Conservation (phyloP, 495 filamentous ascomycete species). For the Penicillium riverlandense region DNA sequence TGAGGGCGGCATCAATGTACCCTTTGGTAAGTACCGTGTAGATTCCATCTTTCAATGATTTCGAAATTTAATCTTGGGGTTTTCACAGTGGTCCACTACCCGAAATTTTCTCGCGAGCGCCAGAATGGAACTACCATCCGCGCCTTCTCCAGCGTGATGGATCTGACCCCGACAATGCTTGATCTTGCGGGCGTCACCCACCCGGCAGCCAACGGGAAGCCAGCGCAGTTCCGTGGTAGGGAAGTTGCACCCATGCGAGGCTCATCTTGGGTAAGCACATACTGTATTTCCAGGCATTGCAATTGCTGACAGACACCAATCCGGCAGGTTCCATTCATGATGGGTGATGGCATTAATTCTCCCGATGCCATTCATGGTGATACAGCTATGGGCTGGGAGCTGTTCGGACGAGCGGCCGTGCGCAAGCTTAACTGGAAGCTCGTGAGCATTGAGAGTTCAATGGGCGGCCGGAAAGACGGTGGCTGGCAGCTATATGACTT, state of each 20-base stretch:
- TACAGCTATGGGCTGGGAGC: slow-evolving; percentile 15
- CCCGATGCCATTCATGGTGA: slow-evolving; percentile 14
- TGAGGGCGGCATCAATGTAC: no score
- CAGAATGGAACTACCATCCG: slow-evolving; percentile 14
- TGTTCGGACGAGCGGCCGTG: slow-evolving; percentile 12
- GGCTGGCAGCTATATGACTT: slow-evolving; percentile 21
- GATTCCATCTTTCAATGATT: no score
- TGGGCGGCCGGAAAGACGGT: slow-evolving; percentile 4
- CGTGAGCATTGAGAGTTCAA: slow-evolving; percentile 10
- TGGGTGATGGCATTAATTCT: neutral
- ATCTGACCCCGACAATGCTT: slow-evolving; percentile 41
- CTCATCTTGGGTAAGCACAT: slow-evolving; percentile 6
- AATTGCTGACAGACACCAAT: no score
- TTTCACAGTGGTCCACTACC: no score
- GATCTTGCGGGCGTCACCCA: slow-evolving; percentile 44
- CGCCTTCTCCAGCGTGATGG: slow-evolving; percentile 45
- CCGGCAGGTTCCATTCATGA: no score
- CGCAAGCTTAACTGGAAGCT: slow-evolving; percentile 18
- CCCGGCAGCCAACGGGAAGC: slow-evolving; percentile 21
- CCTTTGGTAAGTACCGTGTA: no score
- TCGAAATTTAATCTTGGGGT: no score
- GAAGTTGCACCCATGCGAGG: slow-evolving; percentile 42
- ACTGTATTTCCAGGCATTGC: no score
- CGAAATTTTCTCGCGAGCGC: no score
- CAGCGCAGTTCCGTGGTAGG: slow-evolving; percentile 30